A percentile compares a stretch with the other conserved stretches of the same genome.
Conservation (phyloP, 352 stramenopile genomes). For the Globisporangium paroecandrum region DNA sequence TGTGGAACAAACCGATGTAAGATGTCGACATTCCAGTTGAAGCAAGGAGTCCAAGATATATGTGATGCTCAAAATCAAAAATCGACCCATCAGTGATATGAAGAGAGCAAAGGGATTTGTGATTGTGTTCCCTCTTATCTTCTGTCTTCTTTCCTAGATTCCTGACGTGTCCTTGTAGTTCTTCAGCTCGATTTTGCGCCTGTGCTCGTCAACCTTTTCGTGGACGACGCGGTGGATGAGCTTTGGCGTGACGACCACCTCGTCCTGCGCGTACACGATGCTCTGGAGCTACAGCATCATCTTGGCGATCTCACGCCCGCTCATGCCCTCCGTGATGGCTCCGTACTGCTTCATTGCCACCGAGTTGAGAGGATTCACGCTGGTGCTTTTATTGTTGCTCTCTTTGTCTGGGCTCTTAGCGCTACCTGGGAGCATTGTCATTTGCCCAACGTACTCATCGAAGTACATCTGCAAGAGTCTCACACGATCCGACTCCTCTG, state of each 20-base stretch:
- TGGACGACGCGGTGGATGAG: conserved; percentile 57
- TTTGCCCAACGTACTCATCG: conserved; percentile 45
- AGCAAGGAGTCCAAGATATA: background rate
- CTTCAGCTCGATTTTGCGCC: conserved; percentile 58
- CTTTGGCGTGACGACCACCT: conserved; percentile 43
- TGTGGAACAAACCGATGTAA: conserved; percentile 70
- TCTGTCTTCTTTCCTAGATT: background rate
- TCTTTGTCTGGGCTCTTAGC: background rate
- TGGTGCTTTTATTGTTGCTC: conserved; percentile 1
- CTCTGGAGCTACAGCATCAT: conserved; percentile 87
- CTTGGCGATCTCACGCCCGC: conserved; percentile 83
- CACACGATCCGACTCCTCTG: conserved; percentile 55
- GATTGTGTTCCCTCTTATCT: background rate
- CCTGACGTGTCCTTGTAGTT: conserved; percentile 18
- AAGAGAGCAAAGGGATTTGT: background rate
- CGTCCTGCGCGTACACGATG: conserved; percentile 73
- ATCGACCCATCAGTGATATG: background rate
- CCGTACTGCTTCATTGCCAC: conserved; percentile 47
- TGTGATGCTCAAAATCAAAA: background rate
- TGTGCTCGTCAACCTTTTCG: conserved; percentile 78
- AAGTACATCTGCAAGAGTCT: conserved; percentile 74
- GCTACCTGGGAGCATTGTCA: conserved; percentile 7
- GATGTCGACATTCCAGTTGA: background rate
- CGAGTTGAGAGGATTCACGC: conserved; percentile 6
- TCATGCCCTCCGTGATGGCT: conserved; percentile 68